Evolutionary conservation across 2,329 filamentous ascomycete species (phyloP).

Genomic region (Alternaria metachromatica): DNA sequence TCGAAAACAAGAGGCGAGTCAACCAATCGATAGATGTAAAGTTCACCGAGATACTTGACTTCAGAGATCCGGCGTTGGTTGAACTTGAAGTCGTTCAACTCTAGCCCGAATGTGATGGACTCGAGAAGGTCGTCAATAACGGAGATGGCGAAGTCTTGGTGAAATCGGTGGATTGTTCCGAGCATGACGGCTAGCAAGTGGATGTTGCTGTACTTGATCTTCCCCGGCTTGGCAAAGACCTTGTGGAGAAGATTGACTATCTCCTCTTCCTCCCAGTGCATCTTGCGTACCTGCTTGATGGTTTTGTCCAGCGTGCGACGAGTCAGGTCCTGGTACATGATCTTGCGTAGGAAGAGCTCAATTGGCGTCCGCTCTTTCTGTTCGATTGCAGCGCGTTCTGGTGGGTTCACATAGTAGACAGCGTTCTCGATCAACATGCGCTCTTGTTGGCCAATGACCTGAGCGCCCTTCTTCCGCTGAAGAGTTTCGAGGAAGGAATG

Average conservation of each 20-base stretch:
- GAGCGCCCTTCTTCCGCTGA: slow-evolving; percentile 92
- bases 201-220: slow-evolving; percentile 97
- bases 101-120: slow-evolving; percentile 83
- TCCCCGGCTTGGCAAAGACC: slow-evolving; percentile 93
- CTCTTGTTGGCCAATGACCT: slow-evolving; percentile 94
- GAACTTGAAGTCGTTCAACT: slow-evolving; percentile 96
- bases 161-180: slow-evolving; percentile 87
- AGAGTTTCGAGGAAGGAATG: slow-evolving; percentile 90
- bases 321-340: slow-evolving; percentile 92
- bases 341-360: slow-evolving; percentile 89
- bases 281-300: slow-evolving; percentile 88
- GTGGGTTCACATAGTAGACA: slow-evolving; percentile 96
- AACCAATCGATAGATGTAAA: slow-evolving; percentile 97
- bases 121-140: slow-evolving; percentile 93
- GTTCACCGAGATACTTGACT: slow-evolving; percentile 93
- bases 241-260: slow-evolving; percentile 82
- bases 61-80: slow-evolving; percentile 94
- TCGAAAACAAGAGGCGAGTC: slow-evolving; percentile 97
- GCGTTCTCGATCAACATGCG: slow-evolving; percentile 99
- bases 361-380: slow-evolving; percentile 95
- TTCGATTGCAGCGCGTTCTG: slow-evolving; percentile 89
- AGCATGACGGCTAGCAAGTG: slow-evolving; percentile 90
- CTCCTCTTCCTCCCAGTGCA: slow-evolving; percentile 96
- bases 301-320: slow-evolving; percentile 94
- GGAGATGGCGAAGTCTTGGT: slow-evolving; percentile 87